Evolutionary conservation across 768 basidiomycete genomes (phyloP), one percentile per base, ranked within the genome.

Genomic region (Termitomyces sp.): DNA sequence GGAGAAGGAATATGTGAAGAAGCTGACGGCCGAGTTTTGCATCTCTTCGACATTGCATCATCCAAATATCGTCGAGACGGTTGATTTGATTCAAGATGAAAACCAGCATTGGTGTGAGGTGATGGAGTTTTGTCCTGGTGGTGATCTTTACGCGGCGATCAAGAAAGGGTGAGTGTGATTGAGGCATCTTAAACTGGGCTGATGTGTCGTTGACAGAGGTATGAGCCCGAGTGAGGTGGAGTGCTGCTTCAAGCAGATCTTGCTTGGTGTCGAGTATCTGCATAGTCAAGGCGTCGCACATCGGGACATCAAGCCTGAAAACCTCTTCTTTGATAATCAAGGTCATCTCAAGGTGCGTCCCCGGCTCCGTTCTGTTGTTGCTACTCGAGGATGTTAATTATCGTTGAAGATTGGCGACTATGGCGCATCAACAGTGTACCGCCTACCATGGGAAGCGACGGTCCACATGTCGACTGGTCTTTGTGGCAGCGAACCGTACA

Each of bases 1-100:
- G 5, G 96, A 99, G 73, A 97, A 97, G 72, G 96, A 99, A 76
- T 99, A 99, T 66, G 87, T 99, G 76, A 99, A 99, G 85, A 99
- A 99, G 73, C 88, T 99, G 64, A 99, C 96, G 6, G 94, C 96
- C 25, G 96, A 98, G 70, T 98, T 98, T 73, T 98, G 95, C 73
- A 98, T 98, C 60, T 95, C 93, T 43, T 97, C 95, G 37, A 97
- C 95, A 1, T 73, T 98, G 28, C 92, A 93, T 68, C 94, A 96
- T 68, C 76, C 85, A 66, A 98, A 98, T 70, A 83, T 98, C 65
- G 95, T 98, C 67, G 95, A 98, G 76, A 99, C 96, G 6, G 96
- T 99, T 57, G 96, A 99, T 71, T 86, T 99, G 57, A 90, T 99
- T n/a, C 97, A 99, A 66, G 97, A 99, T 72, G 96, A 99, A 73